phyloP scores from a whole-genome alignment of 768 basidiomycete genomes.

The Naematelia encephala region DNA sequence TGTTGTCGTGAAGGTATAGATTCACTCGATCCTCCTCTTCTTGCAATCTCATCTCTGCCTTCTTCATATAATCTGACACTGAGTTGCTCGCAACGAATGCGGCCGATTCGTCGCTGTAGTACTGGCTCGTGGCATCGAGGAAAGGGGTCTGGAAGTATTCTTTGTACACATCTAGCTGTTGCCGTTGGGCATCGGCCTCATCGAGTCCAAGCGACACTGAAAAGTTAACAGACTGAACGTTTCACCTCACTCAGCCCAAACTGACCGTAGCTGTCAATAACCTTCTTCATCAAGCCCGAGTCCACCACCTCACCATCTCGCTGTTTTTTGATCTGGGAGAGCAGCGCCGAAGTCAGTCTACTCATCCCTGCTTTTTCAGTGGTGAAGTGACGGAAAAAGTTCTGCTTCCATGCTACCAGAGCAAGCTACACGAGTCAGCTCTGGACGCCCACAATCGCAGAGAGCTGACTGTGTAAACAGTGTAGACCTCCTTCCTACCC shows the following conservation, averaged over 20 bases:
- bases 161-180: conserved; percentile 88
- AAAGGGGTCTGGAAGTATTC: conserved; percentile 87
- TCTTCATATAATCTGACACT: conserved; percentile 91
- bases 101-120: conserved; percentile 88
- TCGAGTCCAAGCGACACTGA: conserved; percentile 85
- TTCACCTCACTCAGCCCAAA: background rate
- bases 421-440: conserved; percentile 63
- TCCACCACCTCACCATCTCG: conserved; percentile 92
- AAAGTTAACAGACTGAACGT: background rate
- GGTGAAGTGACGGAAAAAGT: conserved; percentile 62
- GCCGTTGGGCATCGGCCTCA: conserved; percentile 75
- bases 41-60: conserved; percentile 83
- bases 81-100: conserved; percentile 82
- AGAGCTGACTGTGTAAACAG: conserved; percentile 81
- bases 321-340: conserved; percentile 86
- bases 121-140: conserved; percentile 79
- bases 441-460: no score
- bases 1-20: conserved; percentile 83
- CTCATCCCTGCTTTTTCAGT: conserved; percentile 49
- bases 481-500: conserved; percentile 89
- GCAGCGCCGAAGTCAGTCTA: conserved; percentile 80
- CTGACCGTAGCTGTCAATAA: conserved; percentile 78
- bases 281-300: conserved; percentile 85
- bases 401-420: conserved; percentile 90
- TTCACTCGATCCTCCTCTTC: conserved; percentile 97